These are phyloP conservation scores for Platanus orientalis DNA, from an alignment of 164 flowering plant species.

Conservation along the genomic window DNA sequence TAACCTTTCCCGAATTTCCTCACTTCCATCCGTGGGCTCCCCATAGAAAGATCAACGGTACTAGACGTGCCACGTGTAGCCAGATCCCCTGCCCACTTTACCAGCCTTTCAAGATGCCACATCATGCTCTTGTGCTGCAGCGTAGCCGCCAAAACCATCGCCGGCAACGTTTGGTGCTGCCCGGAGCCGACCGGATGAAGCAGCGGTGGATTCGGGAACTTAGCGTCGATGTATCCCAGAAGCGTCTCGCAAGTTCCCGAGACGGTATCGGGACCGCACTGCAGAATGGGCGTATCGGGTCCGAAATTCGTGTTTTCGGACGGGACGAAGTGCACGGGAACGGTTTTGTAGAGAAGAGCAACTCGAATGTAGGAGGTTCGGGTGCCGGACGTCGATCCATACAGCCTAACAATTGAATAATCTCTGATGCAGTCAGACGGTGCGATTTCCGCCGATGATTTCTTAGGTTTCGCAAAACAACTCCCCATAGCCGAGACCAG, in stretches of 20 bases:
- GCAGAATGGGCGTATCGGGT: constrained; percentile 22
- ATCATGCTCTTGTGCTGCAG: constrained; percentile 61
- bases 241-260: constrained; percentile 43
- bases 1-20: constrained; percentile 56
- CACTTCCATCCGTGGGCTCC: constrained; percentile 68
- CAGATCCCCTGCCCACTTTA: constrained; percentile 65
- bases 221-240: constrained; percentile 36
- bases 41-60: constrained; percentile 42
- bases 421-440: constrained; percentile 24
- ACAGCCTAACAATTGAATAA: constrained; percentile 19
- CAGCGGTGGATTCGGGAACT: constrained; percentile 55
- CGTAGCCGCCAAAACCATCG: constrained; percentile 36
- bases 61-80: constrained; percentile 35
- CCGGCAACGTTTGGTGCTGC: constrained; percentile 24
- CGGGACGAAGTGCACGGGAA: constrained; percentile 31
- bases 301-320: constrained; percentile 17
- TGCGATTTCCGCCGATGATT: constrained; percentile 35
- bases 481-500: constrained; percentile 19
- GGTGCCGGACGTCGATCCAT: constrained; percentile 28
- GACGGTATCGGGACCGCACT: constrained; percentile 36
- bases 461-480: constrained; percentile 19
- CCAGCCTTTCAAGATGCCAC: constrained; percentile 58
- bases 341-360: constrained; percentile 46
- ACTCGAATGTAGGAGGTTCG: constrained; percentile 38
- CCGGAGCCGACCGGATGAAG: too few species aligned